Evolutionary conservation across 2,329 filamentous ascomycete genomes (phyloP).

Genomic region (Ceratocystis huliohia): DNA sequence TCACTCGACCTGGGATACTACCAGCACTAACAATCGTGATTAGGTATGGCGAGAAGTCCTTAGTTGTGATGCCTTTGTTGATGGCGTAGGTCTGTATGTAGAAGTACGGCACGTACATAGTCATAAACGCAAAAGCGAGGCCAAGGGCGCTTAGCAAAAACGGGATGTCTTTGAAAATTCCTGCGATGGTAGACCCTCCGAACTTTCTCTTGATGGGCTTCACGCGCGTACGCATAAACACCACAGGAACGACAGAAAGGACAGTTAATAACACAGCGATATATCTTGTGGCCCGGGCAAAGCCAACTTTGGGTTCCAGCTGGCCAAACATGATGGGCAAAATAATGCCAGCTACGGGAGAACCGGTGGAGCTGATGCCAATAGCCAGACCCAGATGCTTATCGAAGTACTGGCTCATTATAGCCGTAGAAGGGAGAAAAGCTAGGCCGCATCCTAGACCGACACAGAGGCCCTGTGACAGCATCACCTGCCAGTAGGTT

Average conservation of each 20-base stretch:
- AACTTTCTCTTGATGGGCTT: slow-evolving; percentile 23
- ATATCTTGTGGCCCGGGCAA: slow-evolving; percentile 39
- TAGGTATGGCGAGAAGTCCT: slow-evolving; percentile 31
- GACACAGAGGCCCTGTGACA: slow-evolving; percentile 31
- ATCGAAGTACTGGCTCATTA: slow-evolving; percentile 33
- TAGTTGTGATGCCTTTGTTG: slow-evolving; percentile 30
- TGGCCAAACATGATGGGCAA: slow-evolving; percentile 30
- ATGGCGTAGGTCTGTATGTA: slow-evolving; percentile 35
- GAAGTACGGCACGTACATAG: slow-evolving; percentile 38
- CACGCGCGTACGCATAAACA: slow-evolving; percentile 31
- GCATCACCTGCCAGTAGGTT: slow-evolving; percentile 33
- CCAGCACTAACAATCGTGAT: slow-evolving; percentile 36
- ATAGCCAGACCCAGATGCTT: slow-evolving; percentile 27
- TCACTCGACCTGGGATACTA: slow-evolving; percentile 34
- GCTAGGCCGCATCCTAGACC: slow-evolving; percentile 30
- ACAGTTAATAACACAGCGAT: slow-evolving; percentile 35
- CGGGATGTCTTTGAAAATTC: slow-evolving; percentile 27
- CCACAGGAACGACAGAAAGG: slow-evolving; percentile 29
- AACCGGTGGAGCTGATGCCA: slow-evolving; percentile 28
- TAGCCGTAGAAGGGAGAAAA: slow-evolving; percentile 29
- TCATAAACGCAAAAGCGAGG: slow-evolving; percentile 33
- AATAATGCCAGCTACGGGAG: slow-evolving; percentile 31
- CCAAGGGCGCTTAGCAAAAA: slow-evolving; percentile 31
- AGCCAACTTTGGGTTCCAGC: slow-evolving; percentile 40
- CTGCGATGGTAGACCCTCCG: slow-evolving; percentile 22